A percentile compares a stretch with the other conserved stretches of the same genome.
Evolutionary conservation across 768 basidiomycete species (phyloP).

Genomic region (Sistotremastrum suecicum): DNA sequence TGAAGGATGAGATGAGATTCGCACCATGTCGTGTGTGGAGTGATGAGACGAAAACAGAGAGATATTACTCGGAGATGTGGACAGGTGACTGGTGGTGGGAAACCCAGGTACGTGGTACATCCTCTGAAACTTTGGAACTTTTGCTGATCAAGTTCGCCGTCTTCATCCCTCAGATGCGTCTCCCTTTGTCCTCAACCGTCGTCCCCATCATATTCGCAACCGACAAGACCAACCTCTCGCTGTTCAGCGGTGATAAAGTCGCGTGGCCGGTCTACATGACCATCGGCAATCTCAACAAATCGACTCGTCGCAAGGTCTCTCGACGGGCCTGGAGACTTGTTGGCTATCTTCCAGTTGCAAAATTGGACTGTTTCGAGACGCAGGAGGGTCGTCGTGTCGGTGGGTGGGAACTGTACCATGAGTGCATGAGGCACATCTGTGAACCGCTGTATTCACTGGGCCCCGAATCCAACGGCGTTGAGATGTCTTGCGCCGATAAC

Average conservation of each 20-base stretch:
- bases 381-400: constrained; percentile 9
- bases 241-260: constrained; percentile 20
- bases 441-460: constrained; percentile 18
- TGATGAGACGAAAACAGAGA: background rate
- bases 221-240: constrained; percentile 29
- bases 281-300: constrained; percentile 28
- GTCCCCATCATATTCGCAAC: constrained; percentile 31
- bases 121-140: background rate
- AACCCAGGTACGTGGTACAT: constrained; percentile 8
- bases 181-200: constrained; percentile 17
- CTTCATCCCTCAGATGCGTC: background rate
- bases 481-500: constrained; percentile 24
- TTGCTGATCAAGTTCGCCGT: no score
- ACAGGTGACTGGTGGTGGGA: constrained; percentile 11
- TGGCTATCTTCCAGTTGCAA: constrained; percentile 24
- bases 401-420: constrained; percentile 21
- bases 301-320: constrained; percentile 22
- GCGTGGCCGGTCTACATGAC: constrained; percentile 34
- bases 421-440: constrained; percentile 20
- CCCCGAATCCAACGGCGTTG: constrained; percentile 17
- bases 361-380: constrained; percentile 17
- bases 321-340: constrained; percentile 20
- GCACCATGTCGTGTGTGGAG: constrained; percentile 2
- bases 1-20: constrained; percentile 1
- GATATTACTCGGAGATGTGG: constrained; percentile 6